Evolutionary conservation across 2,329 filamentous ascomycete species (phyloP).

Genomic region (Exserohilum turcica): DNA sequence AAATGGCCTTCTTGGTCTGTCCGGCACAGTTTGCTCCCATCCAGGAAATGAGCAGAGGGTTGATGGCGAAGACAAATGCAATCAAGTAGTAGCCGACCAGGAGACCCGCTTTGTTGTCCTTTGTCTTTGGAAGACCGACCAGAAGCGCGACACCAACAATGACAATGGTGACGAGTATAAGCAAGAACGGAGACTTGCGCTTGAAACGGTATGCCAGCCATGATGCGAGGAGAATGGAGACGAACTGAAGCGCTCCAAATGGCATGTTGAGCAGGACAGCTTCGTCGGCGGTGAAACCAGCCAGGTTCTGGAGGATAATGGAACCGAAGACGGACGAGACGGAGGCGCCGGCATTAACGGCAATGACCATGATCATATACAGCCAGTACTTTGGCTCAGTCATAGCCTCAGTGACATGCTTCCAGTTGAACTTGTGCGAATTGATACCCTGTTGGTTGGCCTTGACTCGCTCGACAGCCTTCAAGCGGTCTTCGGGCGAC

Average conservation of each 20-base stretch:
- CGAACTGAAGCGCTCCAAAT: slow-evolving; percentile 49
- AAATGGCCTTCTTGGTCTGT: slow-evolving; percentile 68
- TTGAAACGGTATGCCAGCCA: slow-evolving; percentile 65
- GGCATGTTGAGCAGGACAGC: slow-evolving; percentile 63
- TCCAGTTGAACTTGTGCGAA: slow-evolving; percentile 68
- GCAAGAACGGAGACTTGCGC: slow-evolving; percentile 60
- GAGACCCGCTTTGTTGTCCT: slow-evolving; percentile 53
- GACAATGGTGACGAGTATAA: slow-evolving; percentile 56
- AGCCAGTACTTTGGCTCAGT: slow-evolving; percentile 62
- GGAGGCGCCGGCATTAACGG: slow-evolving; percentile 46
- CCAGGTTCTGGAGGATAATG: slow-evolving; percentile 61
- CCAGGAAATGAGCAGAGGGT: slow-evolving; percentile 70
- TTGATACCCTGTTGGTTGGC: slow-evolving; percentile 76
- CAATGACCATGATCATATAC: slow-evolving; percentile 33
- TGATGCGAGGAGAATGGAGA: slow-evolving; percentile 46
- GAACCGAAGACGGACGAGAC: slow-evolving; percentile 65
- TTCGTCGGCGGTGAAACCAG: slow-evolving; percentile 64
- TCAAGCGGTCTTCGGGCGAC: slow-evolving; percentile 66
- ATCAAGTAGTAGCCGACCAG: slow-evolving; percentile 69
- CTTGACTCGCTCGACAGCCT: slow-evolving; percentile 72
- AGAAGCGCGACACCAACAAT: slow-evolving; percentile 64
- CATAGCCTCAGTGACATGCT: slow-evolving; percentile 65
- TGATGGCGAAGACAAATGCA: slow-evolving; percentile 68
- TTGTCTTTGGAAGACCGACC: slow-evolving; percentile 54
- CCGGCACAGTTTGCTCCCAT: slow-evolving; percentile 72